Base-by-base conservation (phyloP, 306 rosid genomes). In the Vigna unguiculata region DNA sequence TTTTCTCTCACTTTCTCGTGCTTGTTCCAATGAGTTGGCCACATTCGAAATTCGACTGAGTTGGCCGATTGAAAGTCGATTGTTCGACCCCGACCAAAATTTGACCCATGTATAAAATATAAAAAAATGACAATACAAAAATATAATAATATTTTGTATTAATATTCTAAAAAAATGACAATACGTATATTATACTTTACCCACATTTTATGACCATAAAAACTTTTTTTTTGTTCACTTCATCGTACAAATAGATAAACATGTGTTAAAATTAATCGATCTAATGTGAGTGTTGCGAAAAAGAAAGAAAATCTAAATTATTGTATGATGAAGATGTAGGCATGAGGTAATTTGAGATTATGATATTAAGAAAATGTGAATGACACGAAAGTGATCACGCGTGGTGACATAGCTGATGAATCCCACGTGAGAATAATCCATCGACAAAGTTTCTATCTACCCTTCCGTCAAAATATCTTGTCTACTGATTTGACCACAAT, bases 401-500 rank as follows among this genome's bases (percentile, higher is more conserved):
- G 45, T 55, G 65, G 34, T 54, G 25, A 67, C 60, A 48, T 19
- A 11, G 48, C 15, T 53, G 52, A 80, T 17, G 28, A 30, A 76
- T 28, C 34, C 3, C 38, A 67, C 74, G 38, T 64, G 7, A 61
- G 58, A 72, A 47, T 36, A 38, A 66, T 20, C 49, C 12, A 19
- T 74, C 77, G 19, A 24, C 12, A 48, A 32, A 59, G 54, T 30
- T 47, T 78, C 21, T n/a, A n/a, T n/a, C n/a, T 41, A 53, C 66
- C 24, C 59, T 72, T 67, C 41, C 19, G 16, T 64, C 38, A 24
- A 46, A 73, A 20, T n/a, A 73, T 78, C 61, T 77, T 78, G 74
- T 47, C 60, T 19, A n/a, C 17, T 30, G n/a, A 40, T 46, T 63
- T 14, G 60, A 71, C 38, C 61, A 47, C 8, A 77, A 19, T 17